Conservation (phyloP, 768 basidiomycete genomes). For the Termitomyces bulborhizus region DNA sequence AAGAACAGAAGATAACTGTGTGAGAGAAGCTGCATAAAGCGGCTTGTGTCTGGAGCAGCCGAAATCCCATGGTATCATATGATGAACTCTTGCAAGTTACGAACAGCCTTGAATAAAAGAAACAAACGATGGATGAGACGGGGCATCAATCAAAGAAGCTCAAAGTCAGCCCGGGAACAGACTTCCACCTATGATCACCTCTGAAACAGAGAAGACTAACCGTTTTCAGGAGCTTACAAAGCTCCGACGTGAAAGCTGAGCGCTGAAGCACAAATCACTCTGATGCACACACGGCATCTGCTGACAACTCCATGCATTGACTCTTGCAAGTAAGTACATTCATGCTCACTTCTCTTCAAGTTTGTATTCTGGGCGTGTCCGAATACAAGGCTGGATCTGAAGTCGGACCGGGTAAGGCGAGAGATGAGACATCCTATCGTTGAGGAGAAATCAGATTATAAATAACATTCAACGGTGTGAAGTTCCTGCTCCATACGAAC, state of each 20-base stretch:
- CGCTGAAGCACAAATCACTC: background rate
- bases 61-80: background rate
- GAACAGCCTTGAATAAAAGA: conserved; percentile 5
- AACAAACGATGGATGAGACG: background rate
- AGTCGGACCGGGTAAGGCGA: background rate
- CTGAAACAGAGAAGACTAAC: conserved; percentile 10
- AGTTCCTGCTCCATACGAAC: background rate
- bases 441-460: background rate
- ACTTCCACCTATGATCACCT: background rate
- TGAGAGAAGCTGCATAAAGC: background rate
- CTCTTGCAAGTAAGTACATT: background rate
- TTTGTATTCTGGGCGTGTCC: background rate
- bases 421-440: no score
- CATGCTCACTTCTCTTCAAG: background rate
- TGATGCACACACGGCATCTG: conserved; percentile 6
- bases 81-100: background rate
- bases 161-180: background rate
- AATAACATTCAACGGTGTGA: background rate
- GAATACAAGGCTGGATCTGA: background rate
- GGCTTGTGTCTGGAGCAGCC: background rate
- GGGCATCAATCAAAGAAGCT: conserved; percentile 13
- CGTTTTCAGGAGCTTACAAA: conserved; percentile 8
- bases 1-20: background rate
- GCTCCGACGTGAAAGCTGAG: background rate
- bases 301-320: background rate